A percentile compares a stretch with the other conserved stretches of the same genome.
Conservation (phyloP, 164 flowering plant genomes). For the Santalum album region DNA sequence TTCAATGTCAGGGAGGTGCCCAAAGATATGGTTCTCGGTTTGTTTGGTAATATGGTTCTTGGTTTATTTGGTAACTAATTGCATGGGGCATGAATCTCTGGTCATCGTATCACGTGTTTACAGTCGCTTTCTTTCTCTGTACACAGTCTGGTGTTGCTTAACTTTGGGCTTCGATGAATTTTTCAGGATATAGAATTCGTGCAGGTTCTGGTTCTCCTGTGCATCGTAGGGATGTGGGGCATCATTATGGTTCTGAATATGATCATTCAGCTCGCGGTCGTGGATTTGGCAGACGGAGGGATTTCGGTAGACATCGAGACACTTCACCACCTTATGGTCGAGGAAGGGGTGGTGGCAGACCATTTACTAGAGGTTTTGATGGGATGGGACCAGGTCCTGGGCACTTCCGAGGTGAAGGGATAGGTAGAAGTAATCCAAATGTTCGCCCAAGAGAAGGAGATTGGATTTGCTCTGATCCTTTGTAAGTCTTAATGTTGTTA, state of each 20-base stretch:
- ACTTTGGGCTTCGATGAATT: slow-evolving; percentile 25
- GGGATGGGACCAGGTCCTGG: slow-evolving; percentile 45
- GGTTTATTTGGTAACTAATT: slow-evolving; percentile 12
- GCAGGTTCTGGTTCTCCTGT: slow-evolving; percentile 78
- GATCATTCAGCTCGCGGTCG: slow-evolving; percentile 44
- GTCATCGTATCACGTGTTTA: slow-evolving; percentile 7
- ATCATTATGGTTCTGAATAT: slow-evolving; percentile 42
- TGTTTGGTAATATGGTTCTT: slow-evolving; percentile 16
- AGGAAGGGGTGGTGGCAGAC: slow-evolving; percentile 58
- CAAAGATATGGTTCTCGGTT: slow-evolving; percentile 16
- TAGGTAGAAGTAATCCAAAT: slow-evolving; percentile 66
- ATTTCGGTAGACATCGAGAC: slow-evolving; percentile 58
- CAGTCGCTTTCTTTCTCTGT: slow-evolving; percentile 6
- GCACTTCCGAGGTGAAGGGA: slow-evolving; percentile 43
- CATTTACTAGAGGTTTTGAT: slow-evolving; percentile 48
- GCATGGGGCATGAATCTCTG: slow-evolving; percentile 10
- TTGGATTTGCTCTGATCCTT: slow-evolving; percentile 75
- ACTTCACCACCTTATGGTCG: slow-evolving; percentile 63
- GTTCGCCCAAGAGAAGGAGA: slow-evolving; percentile 93
- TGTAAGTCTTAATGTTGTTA: slow-evolving; percentile 36
- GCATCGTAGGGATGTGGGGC: slow-evolving; percentile 54
- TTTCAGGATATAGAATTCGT: slow-evolving; percentile 80
- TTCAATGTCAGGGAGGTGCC: slow-evolving; percentile 17
- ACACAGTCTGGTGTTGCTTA: slow-evolving; percentile 11
- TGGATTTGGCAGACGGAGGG: slow-evolving; percentile 59